Conservation (phyloP, 2,329 filamentous ascomycete species). For the Diplodia corticola region DNA sequence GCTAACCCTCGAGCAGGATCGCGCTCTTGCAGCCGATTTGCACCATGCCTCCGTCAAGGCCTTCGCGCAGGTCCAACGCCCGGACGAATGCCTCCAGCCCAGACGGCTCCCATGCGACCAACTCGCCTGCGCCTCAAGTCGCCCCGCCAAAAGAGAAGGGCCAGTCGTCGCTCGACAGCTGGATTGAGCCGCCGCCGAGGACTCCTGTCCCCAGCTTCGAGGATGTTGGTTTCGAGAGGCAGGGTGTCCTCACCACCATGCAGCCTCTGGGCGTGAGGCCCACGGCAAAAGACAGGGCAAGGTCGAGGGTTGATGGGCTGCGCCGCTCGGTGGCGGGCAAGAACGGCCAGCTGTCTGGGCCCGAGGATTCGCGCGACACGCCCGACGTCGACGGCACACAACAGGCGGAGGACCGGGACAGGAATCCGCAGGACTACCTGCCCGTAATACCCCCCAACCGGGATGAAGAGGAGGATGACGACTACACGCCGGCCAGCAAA, state of each 20-base stretch:
- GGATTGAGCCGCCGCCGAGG: constrained; percentile 60
- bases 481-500: constrained; percentile 43
- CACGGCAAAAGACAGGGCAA: constrained; percentile 59
- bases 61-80: constrained; percentile 36
- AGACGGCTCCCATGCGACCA: constrained; percentile 26
- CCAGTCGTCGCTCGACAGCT: constrained; percentile 46
- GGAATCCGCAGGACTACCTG: constrained; percentile 35
- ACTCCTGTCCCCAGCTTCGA: constrained; percentile 68
- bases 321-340: constrained; percentile 45
- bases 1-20: constrained; percentile 22
- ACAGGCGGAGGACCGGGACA: constrained; percentile 20
- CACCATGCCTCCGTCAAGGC: constrained; percentile 38
- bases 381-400: constrained; percentile 46
- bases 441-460: constrained; percentile 33
- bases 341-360: constrained; percentile 41
- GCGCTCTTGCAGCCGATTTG: constrained; percentile 20
- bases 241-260: constrained; percentile 82
- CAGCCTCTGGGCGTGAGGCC: constrained; percentile 75
- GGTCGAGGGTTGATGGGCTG: constrained; percentile 49
- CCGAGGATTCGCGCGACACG: constrained; percentile 47
- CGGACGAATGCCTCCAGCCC: constrained; percentile 15
- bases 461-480: constrained; percentile 50
- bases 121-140: constrained; percentile 31
- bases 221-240: constrained; percentile 71
- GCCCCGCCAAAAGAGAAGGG: constrained; percentile 35